Conservation (phyloP, 225 moss, liverwort and hornwort genomes). For the Takakia lepidozioides region DNA sequence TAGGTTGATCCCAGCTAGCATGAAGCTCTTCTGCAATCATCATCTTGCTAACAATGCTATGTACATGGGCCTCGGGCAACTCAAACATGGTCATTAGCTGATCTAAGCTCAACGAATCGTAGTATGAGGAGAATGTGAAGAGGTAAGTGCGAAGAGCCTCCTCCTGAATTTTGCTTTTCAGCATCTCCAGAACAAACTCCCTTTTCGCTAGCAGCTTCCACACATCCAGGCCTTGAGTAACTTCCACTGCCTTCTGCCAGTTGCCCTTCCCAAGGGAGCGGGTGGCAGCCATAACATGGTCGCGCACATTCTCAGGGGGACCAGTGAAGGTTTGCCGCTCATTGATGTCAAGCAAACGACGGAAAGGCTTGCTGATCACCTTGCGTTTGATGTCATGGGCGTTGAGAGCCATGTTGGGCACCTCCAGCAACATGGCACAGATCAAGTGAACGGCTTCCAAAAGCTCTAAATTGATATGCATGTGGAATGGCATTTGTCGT, state of each 20-base stretch:
- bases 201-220: slow-evolving; percentile 79
- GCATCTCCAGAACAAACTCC: slow-evolving; percentile 68
- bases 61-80: slow-evolving; percentile 76
- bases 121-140: slow-evolving; percentile 82
- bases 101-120: slow-evolving; percentile 86
- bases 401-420: slow-evolving; percentile 94
- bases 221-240: slow-evolving; percentile 74
- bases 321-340: slow-evolving; percentile 96
- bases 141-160: slow-evolving; percentile 88
- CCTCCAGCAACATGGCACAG: slow-evolving; percentile 92
- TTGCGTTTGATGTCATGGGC: slow-evolving; percentile 90
- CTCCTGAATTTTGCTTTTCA: slow-evolving; percentile 88
- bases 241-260: slow-evolving; percentile 84
- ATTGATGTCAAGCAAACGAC: slow-evolving; percentile 84
- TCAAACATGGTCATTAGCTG: slow-evolving; percentile 91
- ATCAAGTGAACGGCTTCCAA: slow-evolving; percentile 92
- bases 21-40: slow-evolving; percentile 98
- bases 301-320: slow-evolving; percentile 94
- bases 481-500: slow-evolving; percentile 98
- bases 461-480: slow-evolving; percentile 96
- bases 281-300: slow-evolving; percentile 96
- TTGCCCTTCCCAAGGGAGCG: slow-evolving; percentile 73
- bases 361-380: slow-evolving; percentile 94
- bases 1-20: slow-evolving; percentile 98
- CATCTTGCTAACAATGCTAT: slow-evolving; percentile 98